phyloP scores from a whole-genome alignment of 1,139 yeast species.

The Hansenula lynferdii region DNA sequence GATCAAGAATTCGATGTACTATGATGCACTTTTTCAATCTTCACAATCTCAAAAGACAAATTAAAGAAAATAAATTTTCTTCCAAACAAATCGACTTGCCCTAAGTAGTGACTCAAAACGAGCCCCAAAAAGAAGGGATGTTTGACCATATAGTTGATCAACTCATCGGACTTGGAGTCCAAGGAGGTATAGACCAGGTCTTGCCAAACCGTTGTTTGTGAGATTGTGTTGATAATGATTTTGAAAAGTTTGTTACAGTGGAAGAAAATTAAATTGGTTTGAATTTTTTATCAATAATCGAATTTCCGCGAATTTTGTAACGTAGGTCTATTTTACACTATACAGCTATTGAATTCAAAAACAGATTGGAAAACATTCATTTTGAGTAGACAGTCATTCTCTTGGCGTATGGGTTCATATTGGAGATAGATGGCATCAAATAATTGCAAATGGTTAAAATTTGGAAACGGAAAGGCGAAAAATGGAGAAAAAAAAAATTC shows the following conservation, averaged over 20 bases:
- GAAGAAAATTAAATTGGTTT: neutral
- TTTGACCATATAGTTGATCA: slow-evolving; percentile 3
- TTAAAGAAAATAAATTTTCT: neutral
- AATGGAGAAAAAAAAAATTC: too few species aligned
- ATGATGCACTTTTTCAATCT: slow-evolving; percentile 23
- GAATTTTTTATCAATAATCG: neutral
- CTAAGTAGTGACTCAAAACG: slow-evolving; percentile 19
- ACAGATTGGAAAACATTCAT: too few species aligned
- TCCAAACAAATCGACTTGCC: slow-evolving; percentile 9
- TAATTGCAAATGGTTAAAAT: too few species aligned
- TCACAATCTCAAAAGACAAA: neutral
- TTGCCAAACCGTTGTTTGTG: slow-evolving; percentile 1
- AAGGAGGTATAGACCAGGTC: too few species aligned
- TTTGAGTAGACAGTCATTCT: too few species aligned
- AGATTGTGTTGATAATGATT: neutral
- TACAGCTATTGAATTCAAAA: too few species aligned
- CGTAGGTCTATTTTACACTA: too few species aligned
- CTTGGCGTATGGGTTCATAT: too few species aligned
- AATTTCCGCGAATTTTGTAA: too few species aligned
- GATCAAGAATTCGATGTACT: slow-evolving; percentile 22
- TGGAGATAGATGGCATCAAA: too few species aligned
- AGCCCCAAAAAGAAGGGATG: slow-evolving; percentile 12
- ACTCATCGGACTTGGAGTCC: neutral
- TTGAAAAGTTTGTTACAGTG: neutral
- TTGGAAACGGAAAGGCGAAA: too few species aligned